These are phyloP conservation scores for Acephala macrosclerotiorum DNA, from an alignment of 2,329 filamentous ascomycete genomes.

Conservation along the genomic window DNA sequence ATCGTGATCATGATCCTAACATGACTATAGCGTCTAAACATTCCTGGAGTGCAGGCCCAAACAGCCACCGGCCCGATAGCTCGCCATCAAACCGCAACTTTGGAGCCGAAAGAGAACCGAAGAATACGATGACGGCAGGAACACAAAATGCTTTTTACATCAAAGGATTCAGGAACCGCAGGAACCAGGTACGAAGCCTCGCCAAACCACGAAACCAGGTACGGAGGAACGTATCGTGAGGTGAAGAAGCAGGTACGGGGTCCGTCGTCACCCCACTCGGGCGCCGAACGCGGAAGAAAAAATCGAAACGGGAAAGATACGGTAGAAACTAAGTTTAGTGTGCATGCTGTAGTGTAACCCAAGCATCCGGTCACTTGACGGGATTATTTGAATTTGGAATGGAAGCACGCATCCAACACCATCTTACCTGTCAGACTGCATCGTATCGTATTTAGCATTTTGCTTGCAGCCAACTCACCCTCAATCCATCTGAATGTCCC, in stretches of 20 bases:
- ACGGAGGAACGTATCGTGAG: neutral
- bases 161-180: neutral
- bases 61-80: neutral
- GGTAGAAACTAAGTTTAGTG: neutral
- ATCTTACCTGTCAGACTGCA: conserved; percentile 11
- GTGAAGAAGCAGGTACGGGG: neutral
- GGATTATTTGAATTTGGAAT: neutral
- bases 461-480: too few relatives aligned
- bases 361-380: conserved; percentile 16
- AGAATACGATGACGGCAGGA: neutral
- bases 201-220: neutral
- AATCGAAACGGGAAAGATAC: too few relatives aligned
- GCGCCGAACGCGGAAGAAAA: neutral
- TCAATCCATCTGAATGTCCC: too few relatives aligned
- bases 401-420: too few relatives aligned
- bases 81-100: neutral
- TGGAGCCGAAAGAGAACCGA: neutral
- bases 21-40: neutral
- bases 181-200: neutral
- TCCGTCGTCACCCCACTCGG: neutral
- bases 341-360: neutral
- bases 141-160: neutral
- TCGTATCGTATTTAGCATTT: neutral
- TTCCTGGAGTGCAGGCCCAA: conserved; percentile 2
- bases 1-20: neutral